Evolutionary conservation across 2,329 filamentous ascomycete genomes (phyloP).

Genomic region (Diplodia intermedia): DNA sequence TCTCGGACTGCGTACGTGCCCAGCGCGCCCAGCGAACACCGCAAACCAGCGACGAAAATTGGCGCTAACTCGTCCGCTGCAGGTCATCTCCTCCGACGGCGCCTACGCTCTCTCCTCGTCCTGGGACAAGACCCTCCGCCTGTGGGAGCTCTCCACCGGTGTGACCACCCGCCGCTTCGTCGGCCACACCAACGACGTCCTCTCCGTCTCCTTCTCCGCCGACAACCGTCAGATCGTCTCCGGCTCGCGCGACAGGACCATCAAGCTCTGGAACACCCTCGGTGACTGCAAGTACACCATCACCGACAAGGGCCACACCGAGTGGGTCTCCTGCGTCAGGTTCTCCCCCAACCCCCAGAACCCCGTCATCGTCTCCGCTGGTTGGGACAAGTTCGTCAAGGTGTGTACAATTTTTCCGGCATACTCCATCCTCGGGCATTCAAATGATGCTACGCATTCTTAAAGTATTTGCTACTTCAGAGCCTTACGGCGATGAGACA

Average conservation of each 20-base stretch:
- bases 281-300: slow-evolving; percentile 99
- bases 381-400: slow-evolving; percentile 99
- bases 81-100: slow-evolving; percentile 99
- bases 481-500: slow-evolving; percentile 97
- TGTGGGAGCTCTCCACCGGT: slow-evolving; percentile 98
- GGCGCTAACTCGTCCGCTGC: slow-evolving; percentile 42
- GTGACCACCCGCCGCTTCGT: slow-evolving; percentile 98
- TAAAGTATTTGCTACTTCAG: slow-evolving; percentile 99
- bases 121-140: slow-evolving; percentile 99
- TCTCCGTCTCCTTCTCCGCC: slow-evolving; percentile 99
- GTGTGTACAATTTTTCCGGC: slow-evolving; percentile 63
- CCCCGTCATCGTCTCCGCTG: slow-evolving; percentile 97
- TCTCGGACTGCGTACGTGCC: slow-evolving; percentile 96
- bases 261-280: slow-evolving; percentile 99
- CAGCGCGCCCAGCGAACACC: slow-evolving; percentile 35
- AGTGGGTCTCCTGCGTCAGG: slow-evolving; percentile 99
- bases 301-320: slow-evolving; percentile 99
- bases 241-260: slow-evolving; percentile 95
- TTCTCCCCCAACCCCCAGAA: slow-evolving; percentile 99
- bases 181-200: slow-evolving; percentile 99
- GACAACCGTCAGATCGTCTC: slow-evolving; percentile 99
- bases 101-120: slow-evolving; percentile 98
- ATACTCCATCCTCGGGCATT: slow-evolving; percentile 37
- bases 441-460: slow-evolving; percentile 90
- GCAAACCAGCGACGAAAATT: slow-evolving; percentile 45